phyloP scores from a whole-genome alignment of 2,329 filamentous ascomycete species.

The Monilinia laxa region DNA sequence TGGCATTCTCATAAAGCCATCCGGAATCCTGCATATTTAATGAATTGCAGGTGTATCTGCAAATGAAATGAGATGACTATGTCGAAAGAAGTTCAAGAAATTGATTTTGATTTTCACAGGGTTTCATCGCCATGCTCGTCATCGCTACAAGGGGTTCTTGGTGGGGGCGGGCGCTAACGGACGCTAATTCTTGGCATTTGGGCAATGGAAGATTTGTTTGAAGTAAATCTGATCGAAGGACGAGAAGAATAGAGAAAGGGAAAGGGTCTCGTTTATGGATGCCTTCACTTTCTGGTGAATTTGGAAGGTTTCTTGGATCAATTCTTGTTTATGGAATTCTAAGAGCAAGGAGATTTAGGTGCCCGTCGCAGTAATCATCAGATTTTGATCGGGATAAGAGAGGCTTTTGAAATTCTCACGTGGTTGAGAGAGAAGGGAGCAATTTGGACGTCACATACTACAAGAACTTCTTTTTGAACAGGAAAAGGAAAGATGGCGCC shows the following conservation, averaged over 20 bases:
- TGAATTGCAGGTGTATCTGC: too few species aligned
- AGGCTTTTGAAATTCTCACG: neutral
- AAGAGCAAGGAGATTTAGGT: neutral
- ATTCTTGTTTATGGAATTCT: neutral
- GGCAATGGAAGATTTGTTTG: neutral
- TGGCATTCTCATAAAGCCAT: neutral
- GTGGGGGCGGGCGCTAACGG: constrained; percentile 14
- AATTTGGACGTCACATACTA: neutral
- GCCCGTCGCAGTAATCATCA: neutral
- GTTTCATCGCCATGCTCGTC: constrained; percentile 14
- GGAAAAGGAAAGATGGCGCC: constrained; percentile 9
- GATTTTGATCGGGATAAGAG: neutral
- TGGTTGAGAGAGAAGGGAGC: neutral
- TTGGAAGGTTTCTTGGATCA: neutral
- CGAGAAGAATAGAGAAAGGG: neutral
- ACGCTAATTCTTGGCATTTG: neutral
- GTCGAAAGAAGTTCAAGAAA: too few species aligned
- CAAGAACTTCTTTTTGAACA: neutral
- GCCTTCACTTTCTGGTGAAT: neutral
- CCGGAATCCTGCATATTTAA: neutral
- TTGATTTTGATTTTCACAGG: constrained; percentile 5
- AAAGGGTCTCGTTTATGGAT: neutral
- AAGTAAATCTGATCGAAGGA: neutral
- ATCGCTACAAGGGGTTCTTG: constrained; percentile 7
- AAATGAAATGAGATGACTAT: too few species aligned